Percentiles rank a stretch among this genome's conserved stretches.
These are phyloP conservation scores for Nothomitra cinnamomea DNA, from an alignment of 2,329 filamentous ascomycete genomes.

Conservation along the genomic window DNA sequence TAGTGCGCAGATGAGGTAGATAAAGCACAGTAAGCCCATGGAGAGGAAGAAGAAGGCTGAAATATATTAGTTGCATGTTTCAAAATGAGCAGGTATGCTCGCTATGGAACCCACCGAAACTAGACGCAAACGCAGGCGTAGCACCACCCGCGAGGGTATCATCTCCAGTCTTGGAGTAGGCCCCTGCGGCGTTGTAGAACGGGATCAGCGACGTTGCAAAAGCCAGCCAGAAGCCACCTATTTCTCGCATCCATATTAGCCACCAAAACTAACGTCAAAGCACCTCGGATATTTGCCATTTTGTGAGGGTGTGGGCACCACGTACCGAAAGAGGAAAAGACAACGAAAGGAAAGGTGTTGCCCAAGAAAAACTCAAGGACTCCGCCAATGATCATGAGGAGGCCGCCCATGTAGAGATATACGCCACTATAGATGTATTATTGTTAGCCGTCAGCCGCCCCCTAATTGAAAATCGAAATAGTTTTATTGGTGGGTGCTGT, in stretches of 20 bases:
- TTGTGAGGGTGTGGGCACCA: conserved; percentile 5
- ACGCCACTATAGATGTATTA: conserved; percentile 22
- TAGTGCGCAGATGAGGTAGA: conserved; percentile 52
- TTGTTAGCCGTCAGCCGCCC: too few relatives aligned
- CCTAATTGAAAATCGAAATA: background rate
- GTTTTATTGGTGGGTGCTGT: background rate
- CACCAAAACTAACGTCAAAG: conserved; percentile 7
- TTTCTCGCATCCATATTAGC: background rate
- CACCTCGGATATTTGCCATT: background rate
- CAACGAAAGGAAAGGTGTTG: conserved; percentile 41
- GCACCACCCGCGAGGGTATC: conserved; percentile 10
- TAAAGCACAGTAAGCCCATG: conserved; percentile 47
- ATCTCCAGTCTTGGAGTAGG: conserved; percentile 23
- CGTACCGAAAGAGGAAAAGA: conserved; percentile 36
- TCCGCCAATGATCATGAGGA: conserved; percentile 34
- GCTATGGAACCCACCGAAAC: conserved; percentile 28
- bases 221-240: conserved; percentile 35
- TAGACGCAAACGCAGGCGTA: conserved; percentile 33
- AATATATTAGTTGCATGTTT: background rate
- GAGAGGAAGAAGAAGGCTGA: conserved; percentile 44
- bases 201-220: conserved; percentile 39
- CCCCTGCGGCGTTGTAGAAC: conserved; percentile 32
- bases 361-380: conserved; percentile 40
- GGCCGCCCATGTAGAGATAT: conserved; percentile 35
- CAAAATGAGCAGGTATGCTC: background rate